Percentiles rank a stretch among this genome's conserved stretches.
Evolutionary conservation across 495 filamentous ascomycete species (phyloP).

Genomic region (Chlorociboria aeruginascens): DNA sequence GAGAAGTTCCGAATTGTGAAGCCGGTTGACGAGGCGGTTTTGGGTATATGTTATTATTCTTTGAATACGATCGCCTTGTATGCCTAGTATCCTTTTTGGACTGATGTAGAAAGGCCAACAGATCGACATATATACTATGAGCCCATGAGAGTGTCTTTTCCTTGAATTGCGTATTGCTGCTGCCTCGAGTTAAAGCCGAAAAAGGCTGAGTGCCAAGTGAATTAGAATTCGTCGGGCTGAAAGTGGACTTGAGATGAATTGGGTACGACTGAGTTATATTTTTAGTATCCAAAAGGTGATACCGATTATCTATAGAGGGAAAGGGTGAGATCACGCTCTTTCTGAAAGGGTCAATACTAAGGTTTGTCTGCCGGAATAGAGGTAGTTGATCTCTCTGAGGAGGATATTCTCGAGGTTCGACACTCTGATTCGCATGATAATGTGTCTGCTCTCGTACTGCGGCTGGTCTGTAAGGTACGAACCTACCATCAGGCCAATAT

Average conservation of each 20-base stretch:
- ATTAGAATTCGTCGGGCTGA: constrained; percentile 4
- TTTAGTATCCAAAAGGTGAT: no score
- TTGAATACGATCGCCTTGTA: constrained; percentile 33
- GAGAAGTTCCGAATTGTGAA: constrained; percentile 12
- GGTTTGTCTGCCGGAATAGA: neutral
- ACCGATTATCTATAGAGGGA: neutral
- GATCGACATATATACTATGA: constrained; percentile 76
- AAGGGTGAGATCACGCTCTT: neutral
- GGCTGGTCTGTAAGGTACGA: constrained; percentile 62
- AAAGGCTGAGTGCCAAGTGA: constrained; percentile 8
- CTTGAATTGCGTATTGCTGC: constrained; percentile 44
- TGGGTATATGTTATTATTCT: constrained; percentile 46
- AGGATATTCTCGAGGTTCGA: neutral
- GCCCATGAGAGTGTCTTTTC: constrained; percentile 79
- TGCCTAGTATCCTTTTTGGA: constrained; percentile 35
- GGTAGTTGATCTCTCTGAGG: neutral
- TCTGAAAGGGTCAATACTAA: neutral
- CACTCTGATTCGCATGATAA: neutral
- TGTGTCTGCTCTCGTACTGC: constrained; percentile 27
- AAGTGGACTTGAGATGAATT: neutral
- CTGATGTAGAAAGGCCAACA: constrained; percentile 64
- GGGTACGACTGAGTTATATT: neutral
- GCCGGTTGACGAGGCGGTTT: constrained; percentile 45
- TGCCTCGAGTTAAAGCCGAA: constrained; percentile 6
- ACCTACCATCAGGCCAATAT: constrained; percentile 68